Evolutionary conservation across 202 grass and related monocot species (phyloP), one percentile per base, ranked within the genome.

Genomic region (Saccharum hybrid): DNA sequence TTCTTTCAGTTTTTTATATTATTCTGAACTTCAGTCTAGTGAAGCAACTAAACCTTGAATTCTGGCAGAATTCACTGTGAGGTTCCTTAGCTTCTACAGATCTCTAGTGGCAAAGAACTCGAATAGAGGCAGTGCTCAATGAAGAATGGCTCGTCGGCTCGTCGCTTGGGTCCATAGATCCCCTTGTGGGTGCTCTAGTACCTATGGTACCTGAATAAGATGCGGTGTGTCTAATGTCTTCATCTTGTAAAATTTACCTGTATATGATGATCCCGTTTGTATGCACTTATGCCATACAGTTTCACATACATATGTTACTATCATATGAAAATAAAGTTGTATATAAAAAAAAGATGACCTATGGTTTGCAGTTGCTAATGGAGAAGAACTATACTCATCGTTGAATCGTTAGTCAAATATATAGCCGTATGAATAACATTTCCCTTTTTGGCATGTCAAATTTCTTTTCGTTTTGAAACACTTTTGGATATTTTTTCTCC

Each of bases 81-180:
- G 85, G 68, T 94, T 94, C 84, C 86, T 94, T 81, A 85, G 92
- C 81, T 85, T 82, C 63, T 89, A 91, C 84, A 91, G 79, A 77
- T 91, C 92, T 0, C 15, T 87, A 67, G 66, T 40, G 56, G 71
- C 81, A 33, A 86, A 90, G 80, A 83, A 79, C 43, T 75, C 68
- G 0, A 82, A 26, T 56, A 90, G 61, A 61, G 79, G 21, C 1
- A 18, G 40, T 33, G 39, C 66, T 69, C 40, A n/a, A 5, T 89
- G 75, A 86, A 63, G 11, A 61, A 48, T 2, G 18, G 9, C 16
- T 51, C 31, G 0, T 73, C 22, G 18, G 9, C 16, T 51, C 31
- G 0, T 73, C 16, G 48, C 57, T 72, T 68, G 21, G 1, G 8
- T 75, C 28, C 2, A 11, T 31, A 68, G 68, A 84, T 80, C 1